These are phyloP conservation scores for Paraurostyla sp. DNA, from an alignment of 73 alveolate species.

Conservation along the genomic window DNA sequence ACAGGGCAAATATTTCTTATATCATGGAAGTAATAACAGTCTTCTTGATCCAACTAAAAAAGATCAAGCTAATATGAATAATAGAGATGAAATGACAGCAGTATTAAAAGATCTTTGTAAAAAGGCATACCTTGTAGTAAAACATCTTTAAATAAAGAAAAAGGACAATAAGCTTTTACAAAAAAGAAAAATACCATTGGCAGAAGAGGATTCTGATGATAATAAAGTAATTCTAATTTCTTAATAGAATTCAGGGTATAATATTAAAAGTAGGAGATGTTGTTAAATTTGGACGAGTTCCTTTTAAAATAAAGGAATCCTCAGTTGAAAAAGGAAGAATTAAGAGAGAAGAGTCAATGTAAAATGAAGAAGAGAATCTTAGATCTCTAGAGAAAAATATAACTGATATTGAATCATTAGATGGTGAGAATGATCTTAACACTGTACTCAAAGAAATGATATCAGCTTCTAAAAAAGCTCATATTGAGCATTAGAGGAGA, in stretches of 20 bases:
- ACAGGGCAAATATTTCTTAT: conserved; percentile 18
- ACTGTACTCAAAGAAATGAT: background rate
- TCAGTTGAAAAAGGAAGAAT: background rate
- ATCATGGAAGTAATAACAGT: background rate
- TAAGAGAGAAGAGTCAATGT: background rate
- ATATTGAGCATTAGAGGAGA: too few species aligned
- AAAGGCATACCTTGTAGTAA: conserved; percentile 19
- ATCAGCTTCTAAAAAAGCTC: too few species aligned
- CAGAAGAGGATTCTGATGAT: background rate
- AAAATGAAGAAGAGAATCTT: background rate
- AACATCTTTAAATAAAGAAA: background rate
- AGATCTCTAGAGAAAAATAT: background rate
- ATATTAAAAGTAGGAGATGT: conserved; percentile 50
- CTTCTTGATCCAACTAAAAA: background rate
- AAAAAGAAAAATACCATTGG: background rate
- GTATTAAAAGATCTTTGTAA: background rate
- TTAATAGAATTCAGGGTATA: background rate
- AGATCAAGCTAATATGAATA: background rate
- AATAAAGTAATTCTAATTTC: background rate
- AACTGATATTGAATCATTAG: conserved; percentile 50
- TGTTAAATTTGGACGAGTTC: conserved; percentile 60
- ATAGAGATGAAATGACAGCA: conserved; percentile 25
- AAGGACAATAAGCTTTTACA: background rate
- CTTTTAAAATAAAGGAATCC: conserved; percentile 41
- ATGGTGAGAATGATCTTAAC: background rate